These are phyloP conservation scores for Eucalyptus erythrocorys DNA, from an alignment of 345 rosid species.

Conservation along the genomic window DNA sequence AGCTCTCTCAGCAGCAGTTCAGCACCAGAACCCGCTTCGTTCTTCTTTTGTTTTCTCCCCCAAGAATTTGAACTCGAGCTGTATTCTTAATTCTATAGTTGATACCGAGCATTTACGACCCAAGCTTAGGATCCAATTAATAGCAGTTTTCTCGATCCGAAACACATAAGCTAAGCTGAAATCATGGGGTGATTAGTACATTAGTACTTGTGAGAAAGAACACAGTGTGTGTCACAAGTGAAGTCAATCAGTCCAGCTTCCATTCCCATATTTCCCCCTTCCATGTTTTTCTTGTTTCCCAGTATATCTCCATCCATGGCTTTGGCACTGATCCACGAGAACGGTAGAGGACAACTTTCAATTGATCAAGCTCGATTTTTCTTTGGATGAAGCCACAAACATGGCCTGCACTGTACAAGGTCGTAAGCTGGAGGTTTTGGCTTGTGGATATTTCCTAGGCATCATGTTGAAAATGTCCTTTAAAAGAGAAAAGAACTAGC, in stretches of 20 bases:
- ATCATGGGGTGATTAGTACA: not conserved
- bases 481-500: not conserved
- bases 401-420: not conserved
- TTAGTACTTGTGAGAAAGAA: not conserved
- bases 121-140: not conserved
- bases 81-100: not conserved
- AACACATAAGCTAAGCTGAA: not conserved
- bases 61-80: not conserved
- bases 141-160: not conserved
- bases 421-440: not conserved
- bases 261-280: too few relatives aligned
- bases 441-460: not conserved
- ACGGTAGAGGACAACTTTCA: not conserved
- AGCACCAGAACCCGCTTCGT: not conserved
- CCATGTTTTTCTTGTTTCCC: not conserved
- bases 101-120: not conserved
- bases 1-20: fast-evolving
- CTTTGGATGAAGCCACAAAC: not conserved
- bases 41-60: not conserved
- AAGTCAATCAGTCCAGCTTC: too few relatives aligned
- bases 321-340: not conserved
- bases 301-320: not conserved
- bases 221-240: too few relatives aligned
- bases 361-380: not conserved
- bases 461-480: not conserved